phyloP scores from a whole-genome alignment of 2,329 filamentous ascomycete genomes.

The Microsporum ferrugineum region DNA sequence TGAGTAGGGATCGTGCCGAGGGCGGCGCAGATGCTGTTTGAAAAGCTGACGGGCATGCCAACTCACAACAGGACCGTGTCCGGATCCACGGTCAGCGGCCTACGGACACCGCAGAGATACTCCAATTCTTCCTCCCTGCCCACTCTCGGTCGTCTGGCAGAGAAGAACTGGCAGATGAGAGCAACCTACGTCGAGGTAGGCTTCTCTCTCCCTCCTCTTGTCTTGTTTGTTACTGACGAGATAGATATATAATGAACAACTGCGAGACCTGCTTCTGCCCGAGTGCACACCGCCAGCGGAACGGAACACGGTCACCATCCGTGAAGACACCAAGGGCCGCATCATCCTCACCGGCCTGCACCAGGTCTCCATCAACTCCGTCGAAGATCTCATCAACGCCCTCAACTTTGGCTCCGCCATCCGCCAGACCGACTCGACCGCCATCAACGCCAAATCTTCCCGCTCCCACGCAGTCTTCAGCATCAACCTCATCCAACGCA shows the following conservation, averaged over 20 bases:
- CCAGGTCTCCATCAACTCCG: slow-evolving; percentile 78
- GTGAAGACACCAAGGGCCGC: slow-evolving; percentile 87
- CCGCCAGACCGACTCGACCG: slow-evolving; percentile 91
- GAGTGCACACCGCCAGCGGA: slow-evolving; percentile 60
- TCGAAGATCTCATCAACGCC: slow-evolving; percentile 79
- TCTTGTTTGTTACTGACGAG: background rate
- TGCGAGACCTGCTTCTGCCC: slow-evolving; percentile 76
- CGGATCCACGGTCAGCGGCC: slow-evolving; percentile 43
- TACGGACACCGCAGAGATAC: slow-evolving; percentile 70
- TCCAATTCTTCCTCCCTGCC: slow-evolving; percentile 43
- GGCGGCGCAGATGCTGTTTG: slow-evolving; percentile 75
- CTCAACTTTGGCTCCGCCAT: slow-evolving; percentile 89
- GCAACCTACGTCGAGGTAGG: slow-evolving; percentile 72
- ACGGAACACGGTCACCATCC: slow-evolving; percentile 71
- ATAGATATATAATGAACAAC: slow-evolving; percentile 92
- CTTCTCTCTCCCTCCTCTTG: background rate
- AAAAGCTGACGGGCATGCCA: slow-evolving; percentile 40
- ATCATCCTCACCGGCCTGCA: slow-evolving; percentile 86
- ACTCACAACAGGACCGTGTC: slow-evolving; percentile 52
- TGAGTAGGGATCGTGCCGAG: slow-evolving; percentile 83
- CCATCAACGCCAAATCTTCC: slow-evolving; percentile 94
- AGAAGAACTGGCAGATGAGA: slow-evolving; percentile 81
- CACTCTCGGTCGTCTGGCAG: slow-evolving; percentile 37
- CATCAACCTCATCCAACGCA: slow-evolving; percentile 77
- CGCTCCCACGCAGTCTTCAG: slow-evolving; percentile 97